Conservation (phyloP, 2,329 filamentous ascomycete species). For the Botryotinia globosa region DNA sequence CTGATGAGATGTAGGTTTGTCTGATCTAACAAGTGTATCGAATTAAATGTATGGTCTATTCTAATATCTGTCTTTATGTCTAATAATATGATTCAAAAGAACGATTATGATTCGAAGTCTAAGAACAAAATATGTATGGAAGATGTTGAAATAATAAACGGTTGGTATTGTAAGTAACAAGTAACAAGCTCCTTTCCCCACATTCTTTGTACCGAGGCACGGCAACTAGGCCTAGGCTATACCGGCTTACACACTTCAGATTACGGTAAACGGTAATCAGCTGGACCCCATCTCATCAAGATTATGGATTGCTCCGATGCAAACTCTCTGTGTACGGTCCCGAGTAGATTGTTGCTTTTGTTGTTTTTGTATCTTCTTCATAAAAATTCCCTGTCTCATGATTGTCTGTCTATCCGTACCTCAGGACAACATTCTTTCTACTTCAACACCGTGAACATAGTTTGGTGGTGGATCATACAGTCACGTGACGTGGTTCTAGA, state of each 20-base stretch:
- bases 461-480: neutral
- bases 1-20: neutral
- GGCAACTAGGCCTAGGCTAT: neutral
- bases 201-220: conserved; percentile 19
- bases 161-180: neutral
- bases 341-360: neutral
- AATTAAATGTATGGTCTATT: conserved; percentile 20
- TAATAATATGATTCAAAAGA: conserved; percentile 4
- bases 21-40: neutral
- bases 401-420: neutral
- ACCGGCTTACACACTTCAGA: neutral
- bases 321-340: neutral
- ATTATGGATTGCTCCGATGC: neutral
- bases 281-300: neutral
- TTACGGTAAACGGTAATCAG: neutral
- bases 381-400: neutral
- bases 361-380: neutral
- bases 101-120: conserved; percentile 2
- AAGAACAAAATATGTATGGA: neutral
- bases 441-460: neutral
- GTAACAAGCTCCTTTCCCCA: conserved; percentile 18
- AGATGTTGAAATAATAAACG: neutral
- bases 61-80: conserved; percentile 20
- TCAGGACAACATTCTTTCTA: neutral
- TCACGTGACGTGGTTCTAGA: neutral